These are phyloP conservation scores for Mercurialis annua DNA, from an alignment of 345 rosid species.

Conservation along the genomic window DNA sequence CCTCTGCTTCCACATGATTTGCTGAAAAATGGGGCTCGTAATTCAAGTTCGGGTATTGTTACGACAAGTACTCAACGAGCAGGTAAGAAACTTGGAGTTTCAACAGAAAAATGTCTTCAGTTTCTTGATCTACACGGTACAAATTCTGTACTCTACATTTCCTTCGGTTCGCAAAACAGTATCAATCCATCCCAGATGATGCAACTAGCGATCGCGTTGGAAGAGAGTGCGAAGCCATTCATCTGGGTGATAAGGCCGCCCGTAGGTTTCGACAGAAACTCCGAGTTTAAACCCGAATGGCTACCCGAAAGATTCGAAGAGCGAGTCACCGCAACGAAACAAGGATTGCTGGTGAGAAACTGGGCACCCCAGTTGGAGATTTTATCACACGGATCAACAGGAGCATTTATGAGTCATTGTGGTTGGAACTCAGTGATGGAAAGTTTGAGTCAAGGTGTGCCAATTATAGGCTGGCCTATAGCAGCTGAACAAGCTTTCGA, in stretches of 20 bases:
- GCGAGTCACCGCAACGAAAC: constrained; percentile 12
- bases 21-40: no score
- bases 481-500: constrained; percentile 49
- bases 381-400: constrained; percentile 37
- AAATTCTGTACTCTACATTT: constrained; percentile 41
- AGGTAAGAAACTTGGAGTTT: constrained; percentile 31
- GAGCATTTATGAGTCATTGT: constrained; percentile 52
- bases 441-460: constrained; percentile 53
- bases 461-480: constrained; percentile 54
- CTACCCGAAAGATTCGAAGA: constrained; percentile 46
- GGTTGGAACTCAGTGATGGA: constrained; percentile 60
- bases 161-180: constrained; percentile 55
- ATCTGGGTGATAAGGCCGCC: constrained; percentile 57
- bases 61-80: constrained; percentile 7
- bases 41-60: neutral
- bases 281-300: constrained; percentile 42
- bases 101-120: constrained; percentile 32
- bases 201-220: constrained; percentile 44
- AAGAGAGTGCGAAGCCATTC: constrained; percentile 38
- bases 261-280: constrained; percentile 32
- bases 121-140: constrained; percentile 34
- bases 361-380: constrained; percentile 61
- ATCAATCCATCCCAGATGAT: constrained; percentile 40
- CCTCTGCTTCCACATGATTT: no score
- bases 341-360: constrained; percentile 38